These are phyloP conservation scores for Chlamydomonas asymmetrica DNA, from an alignment of 139 green algal genomes.

Conservation along the genomic window DNA sequence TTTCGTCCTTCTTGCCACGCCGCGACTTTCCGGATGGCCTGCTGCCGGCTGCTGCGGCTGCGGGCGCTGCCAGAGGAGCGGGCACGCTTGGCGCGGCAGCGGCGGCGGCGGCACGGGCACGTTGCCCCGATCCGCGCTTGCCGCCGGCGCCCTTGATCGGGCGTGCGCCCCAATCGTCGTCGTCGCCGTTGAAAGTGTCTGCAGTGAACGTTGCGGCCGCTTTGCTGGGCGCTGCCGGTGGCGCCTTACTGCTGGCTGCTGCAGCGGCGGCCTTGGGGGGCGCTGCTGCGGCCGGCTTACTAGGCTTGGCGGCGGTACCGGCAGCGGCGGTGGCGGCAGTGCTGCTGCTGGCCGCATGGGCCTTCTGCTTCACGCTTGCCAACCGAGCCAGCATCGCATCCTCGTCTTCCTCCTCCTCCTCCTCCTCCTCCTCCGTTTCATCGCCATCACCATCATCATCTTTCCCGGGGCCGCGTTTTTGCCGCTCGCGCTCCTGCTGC, in stretches of 20 bases:
- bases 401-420: slow-evolving; percentile 61
- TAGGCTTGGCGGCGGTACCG: neutral
- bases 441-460: slow-evolving; percentile 7
- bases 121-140: no score
- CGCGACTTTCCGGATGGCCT: neutral
- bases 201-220: no score
- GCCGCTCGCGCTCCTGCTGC: neutral
- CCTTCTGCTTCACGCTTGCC: slow-evolving; percentile 5
- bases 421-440: slow-evolving; percentile 33
- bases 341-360: neutral
- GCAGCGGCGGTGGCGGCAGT: slow-evolving; percentile 12
- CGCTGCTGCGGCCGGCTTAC: neutral
- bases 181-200: no score
- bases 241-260: no score
- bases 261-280: neutral
- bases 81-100: no score
- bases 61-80: no score
- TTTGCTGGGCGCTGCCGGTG: no score
- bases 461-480: neutral
- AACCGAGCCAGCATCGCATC: slow-evolving; percentile 64
- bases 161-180: no score
- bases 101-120: no score
- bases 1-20: neutral
- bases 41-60: neutral
- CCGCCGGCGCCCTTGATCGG: no score